Conservation (phyloP, 768 basidiomycete species). For the Boletus barrowsii region DNA sequence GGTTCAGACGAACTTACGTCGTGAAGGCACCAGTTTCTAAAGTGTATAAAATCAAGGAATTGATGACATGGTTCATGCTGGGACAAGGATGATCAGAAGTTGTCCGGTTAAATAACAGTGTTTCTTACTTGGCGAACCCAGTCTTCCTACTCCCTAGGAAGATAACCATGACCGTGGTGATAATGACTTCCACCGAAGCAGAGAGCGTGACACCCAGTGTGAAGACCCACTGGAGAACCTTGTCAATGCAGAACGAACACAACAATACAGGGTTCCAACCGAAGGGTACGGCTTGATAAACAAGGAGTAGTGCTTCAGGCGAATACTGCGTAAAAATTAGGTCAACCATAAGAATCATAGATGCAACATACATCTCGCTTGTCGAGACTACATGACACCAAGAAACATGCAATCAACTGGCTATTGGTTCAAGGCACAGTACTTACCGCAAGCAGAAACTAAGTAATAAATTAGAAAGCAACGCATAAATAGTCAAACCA, state of each 20-base stretch:
- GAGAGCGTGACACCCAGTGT: slow-evolving; percentile 31
- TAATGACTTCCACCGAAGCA: slow-evolving; percentile 33
- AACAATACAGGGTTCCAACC: slow-evolving; percentile 4
- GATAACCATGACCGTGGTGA: slow-evolving; percentile 29
- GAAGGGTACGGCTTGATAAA: slow-evolving; percentile 33
- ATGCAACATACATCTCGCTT: slow-evolving; percentile 27
- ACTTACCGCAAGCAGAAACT: slow-evolving; percentile 33
- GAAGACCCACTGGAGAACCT: slow-evolving; percentile 28
- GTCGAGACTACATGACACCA: slow-evolving; percentile 26
- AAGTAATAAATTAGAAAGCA: slow-evolving; percentile 4
- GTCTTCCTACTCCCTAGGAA: slow-evolving; percentile 33
- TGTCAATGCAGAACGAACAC: not conserved
- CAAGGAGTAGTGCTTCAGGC: slow-evolving; percentile 26
- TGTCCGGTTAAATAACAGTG: not conserved
- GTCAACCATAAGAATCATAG: fast-evolving
- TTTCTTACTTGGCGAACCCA: slow-evolving; percentile 26
- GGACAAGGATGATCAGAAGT: not conserved
- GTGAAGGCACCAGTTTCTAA: slow-evolving; percentile 53
- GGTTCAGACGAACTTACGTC: slow-evolving; percentile 24
- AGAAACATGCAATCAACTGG: not conserved
- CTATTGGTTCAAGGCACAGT: not conserved
- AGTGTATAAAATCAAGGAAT: slow-evolving; percentile 48
- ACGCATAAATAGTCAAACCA: not conserved
- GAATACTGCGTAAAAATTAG: slow-evolving; percentile 16
- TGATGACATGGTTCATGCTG: slow-evolving; percentile 49